Evolutionary conservation across 768 basidiomycete genomes (phyloP), one percentile per base, ranked within the genome.

Genomic region (Hygrophorus russula): DNA sequence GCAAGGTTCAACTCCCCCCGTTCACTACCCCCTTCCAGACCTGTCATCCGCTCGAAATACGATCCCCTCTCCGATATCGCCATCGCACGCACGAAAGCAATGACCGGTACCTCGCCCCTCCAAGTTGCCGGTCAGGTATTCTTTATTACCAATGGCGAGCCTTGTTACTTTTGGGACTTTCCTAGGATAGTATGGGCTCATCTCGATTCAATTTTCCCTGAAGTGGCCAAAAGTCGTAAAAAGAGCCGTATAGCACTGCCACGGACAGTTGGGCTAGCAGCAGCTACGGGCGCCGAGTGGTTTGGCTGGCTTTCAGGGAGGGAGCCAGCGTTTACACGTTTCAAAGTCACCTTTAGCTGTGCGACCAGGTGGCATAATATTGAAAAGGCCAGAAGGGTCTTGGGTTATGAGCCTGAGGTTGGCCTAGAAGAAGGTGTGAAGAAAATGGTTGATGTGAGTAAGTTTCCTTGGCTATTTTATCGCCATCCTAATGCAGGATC

Each of bases 121-220:
- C 73, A 81, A 51, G 87, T 97, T 42, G 92, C 90, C 4, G 94
- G 94, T 0, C 87, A 97, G 59, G 87, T 65, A 2, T 99, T 92
- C 68, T 94, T 91, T 71, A 87, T 99, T 63, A 93, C 92, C 45
- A 98, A 98, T 56, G 91, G 92, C 49, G 93, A 98, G 57, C 94
- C 93, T 2, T 72, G 81, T 44, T 88, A 89, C 62, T 97, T 97
- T 68, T 99, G 94, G 94, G 92, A 96, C 64, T 81, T 94, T 55
- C 71, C 80, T 24, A 74, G 89, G 5, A 62, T 73, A 2, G 63
- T 96, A n/a, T 98, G 89, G 90, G 63, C 70, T 20, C 68, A 71
- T 15, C 70, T 86, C 43, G 77, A 78, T 56, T 65, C 68, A 38
- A 65, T 71, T 39, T 79, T 80, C 55, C 70, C 77, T 12, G 76